A percentile compares a stretch with the other conserved stretches of the same genome.
Evolutionary conservation across 2,329 filamentous ascomycete species (phyloP).

Genomic region (Aschersonia sp.): DNA sequence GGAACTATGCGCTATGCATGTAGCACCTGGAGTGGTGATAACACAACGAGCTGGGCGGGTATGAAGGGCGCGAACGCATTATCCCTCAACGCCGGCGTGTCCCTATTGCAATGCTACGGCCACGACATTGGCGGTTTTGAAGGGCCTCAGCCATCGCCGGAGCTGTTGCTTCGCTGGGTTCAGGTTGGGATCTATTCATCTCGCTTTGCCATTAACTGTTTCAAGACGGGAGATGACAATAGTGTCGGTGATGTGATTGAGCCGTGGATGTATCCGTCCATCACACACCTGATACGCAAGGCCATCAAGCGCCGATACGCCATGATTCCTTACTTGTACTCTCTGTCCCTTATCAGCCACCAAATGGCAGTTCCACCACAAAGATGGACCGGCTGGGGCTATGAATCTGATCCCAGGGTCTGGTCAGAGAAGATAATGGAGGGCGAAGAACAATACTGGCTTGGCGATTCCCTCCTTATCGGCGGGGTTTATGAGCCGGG

Average conservation of each 20-base stretch:
- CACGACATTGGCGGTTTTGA: constrained; percentile 68
- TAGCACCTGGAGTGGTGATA: constrained; percentile 64
- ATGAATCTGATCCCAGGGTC: constrained; percentile 49
- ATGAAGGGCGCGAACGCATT: constrained; percentile 61
- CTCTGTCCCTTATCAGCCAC: constrained; percentile 47
- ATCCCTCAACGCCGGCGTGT: constrained; percentile 53
- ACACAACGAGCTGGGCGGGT: constrained; percentile 57
- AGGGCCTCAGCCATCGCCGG: constrained; percentile 55
- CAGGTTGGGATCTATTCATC: constrained; percentile 56
- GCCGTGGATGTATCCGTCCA: constrained; percentile 63
- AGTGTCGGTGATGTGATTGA: constrained; percentile 59
- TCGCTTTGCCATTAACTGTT: constrained; percentile 65
- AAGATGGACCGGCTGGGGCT: constrained; percentile 61
- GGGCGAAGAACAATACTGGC: constrained; percentile 63
- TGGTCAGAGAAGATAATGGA: constrained; percentile 44
- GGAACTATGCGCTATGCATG: constrained; percentile 56
- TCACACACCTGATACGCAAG: constrained; percentile 45
- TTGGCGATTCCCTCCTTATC: constrained; percentile 50
- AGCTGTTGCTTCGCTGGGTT: constrained; percentile 58
- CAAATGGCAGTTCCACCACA: constrained; percentile 47
- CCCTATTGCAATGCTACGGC: constrained; percentile 54
- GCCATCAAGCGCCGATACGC: constrained; percentile 59
- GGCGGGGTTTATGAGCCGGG: constrained; percentile 54
- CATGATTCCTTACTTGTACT: constrained; percentile 58
- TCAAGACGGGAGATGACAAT: constrained; percentile 57